phyloP scores from a whole-genome alignment of 2,329 filamentous ascomycete species.

The Monilinia vaccinii-corymbosi region DNA sequence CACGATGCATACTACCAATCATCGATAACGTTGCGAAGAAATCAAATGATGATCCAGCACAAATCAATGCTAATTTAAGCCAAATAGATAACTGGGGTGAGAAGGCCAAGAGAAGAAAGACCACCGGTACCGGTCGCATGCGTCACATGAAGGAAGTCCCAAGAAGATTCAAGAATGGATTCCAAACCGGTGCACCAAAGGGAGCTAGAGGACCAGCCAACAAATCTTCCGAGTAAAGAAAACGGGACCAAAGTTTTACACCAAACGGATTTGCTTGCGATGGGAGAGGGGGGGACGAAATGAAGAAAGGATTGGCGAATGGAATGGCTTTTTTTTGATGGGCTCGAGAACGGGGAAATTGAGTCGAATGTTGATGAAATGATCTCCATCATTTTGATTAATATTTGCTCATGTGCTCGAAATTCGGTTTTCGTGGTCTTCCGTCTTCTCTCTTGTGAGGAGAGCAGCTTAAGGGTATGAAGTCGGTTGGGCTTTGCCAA shows the following conservation, averaged over 20 bases:
- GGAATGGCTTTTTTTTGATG: constrained; percentile 9
- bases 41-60: constrained; percentile 44
- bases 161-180: constrained; percentile 95
- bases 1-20: background rate
- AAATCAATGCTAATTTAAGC: constrained; percentile 60
- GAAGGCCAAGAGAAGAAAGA: constrained; percentile 99
- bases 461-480: background rate
- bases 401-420: constrained; percentile 1
- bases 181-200: constrained; percentile 85
- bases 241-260: constrained; percentile 27
- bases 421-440: constrained; percentile 1
- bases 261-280: constrained; percentile 28
- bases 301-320: constrained; percentile 20
- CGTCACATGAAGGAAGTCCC: constrained; percentile 87
- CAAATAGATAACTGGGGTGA: constrained; percentile 96
- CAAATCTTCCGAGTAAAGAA: constrained; percentile 30
- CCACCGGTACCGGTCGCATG: constrained; percentile 93
- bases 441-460: background rate
- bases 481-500: background rate
- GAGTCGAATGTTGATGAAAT: background rate
- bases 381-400: background rate
- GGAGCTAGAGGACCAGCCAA: constrained; percentile 58
- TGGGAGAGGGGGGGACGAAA: constrained; percentile 22
- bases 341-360: constrained; percentile 6
- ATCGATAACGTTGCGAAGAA: constrained; percentile 26